These are phyloP conservation scores for Tetracladium setigerum DNA, from an alignment of 495 filamentous ascomycete genomes.

Conservation along the genomic window DNA sequence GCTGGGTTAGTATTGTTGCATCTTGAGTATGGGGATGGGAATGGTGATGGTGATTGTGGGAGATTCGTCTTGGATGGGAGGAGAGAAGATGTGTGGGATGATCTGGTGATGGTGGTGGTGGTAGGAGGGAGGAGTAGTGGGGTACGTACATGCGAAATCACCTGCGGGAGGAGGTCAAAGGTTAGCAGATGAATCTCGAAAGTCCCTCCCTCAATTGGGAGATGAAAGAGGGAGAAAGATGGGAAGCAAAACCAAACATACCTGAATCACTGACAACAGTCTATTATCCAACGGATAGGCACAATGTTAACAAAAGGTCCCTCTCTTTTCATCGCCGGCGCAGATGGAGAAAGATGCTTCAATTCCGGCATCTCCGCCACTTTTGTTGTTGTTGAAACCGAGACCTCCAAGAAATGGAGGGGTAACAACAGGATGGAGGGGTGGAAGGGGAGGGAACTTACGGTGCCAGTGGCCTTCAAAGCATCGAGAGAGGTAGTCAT, in stretches of 20 bases:
- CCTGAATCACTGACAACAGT: conserved; percentile 96
- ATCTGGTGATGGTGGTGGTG: background rate
- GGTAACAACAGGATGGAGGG: conserved; percentile 12
- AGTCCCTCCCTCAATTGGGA: background rate
- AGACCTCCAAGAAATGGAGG: conserved; percentile 30
- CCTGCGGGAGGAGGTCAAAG: conserved; percentile 28
- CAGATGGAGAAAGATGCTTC: conserved; percentile 1
- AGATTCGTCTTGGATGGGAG: too few species aligned
- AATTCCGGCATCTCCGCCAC: conserved; percentile 5
- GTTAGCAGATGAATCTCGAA: too few species aligned
- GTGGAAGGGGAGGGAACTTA: conserved; percentile 40
- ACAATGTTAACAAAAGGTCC: conserved; percentile 14
- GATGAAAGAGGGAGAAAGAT: too few species aligned
- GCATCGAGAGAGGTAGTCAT: conserved; percentile 91
- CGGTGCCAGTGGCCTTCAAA: conserved; percentile 92
- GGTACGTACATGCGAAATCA: conserved; percentile 68
- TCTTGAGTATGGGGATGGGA: background rate
- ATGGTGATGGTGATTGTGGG: background rate
- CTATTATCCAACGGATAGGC: conserved; percentile 37
- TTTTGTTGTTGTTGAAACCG: conserved; percentile 7
- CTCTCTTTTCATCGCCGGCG: background rate
- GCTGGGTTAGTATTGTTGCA: background rate
- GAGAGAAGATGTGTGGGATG: background rate
- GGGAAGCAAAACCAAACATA: conserved; percentile 44
- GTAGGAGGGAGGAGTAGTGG: conserved; percentile 6